Base-by-base conservation (phyloP, 495 filamentous ascomycete genomes). In the Platismatia glauca region DNA sequence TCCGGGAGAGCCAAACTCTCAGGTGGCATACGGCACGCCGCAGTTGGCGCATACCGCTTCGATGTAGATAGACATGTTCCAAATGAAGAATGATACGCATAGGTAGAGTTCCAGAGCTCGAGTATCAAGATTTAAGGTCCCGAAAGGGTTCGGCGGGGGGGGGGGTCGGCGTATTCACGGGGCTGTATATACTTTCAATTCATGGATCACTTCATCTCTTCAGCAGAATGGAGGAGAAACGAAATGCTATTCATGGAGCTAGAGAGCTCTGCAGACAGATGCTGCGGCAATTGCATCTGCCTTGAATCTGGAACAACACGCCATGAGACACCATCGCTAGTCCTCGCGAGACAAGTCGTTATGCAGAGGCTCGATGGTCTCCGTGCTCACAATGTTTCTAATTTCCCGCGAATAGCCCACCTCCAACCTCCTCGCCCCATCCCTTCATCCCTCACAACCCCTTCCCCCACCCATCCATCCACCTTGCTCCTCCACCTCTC, bases 401-500 rank as follows among this genome's bases (percentile, higher is more conserved):
- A 37, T 13, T 65, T 64, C 7, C 56, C 78, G 59, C 79, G 75
- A 53, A 84, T 81, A 55, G 76, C 75, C 84, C 84, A 84, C 68
- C 78, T 74, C 79, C 82, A 83, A 65, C 73, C 70, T 58, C 70
- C 73, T 38, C 35, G 39, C 56, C 72, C 76, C 34, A 73, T 67
- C 66, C 71, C 70, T 52, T 74, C 72, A 55, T 75, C 75, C 59
- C 59, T 78, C 72, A 66, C 72, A 70, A 75, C 78, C 60, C 39
- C 73, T 35, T 68, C 67, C 55, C 69, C 75, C 41, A 86, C 75
- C 94, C 95, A 98, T 56, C 81, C 84, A 64, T 86, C 84, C 53
- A 90, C 88, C 72, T 90, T 90, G 71, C 84, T 82, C 66, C 86
- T 81, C 95, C 94, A 98, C 66, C 88, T 81, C 58, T 88, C 87